These are phyloP conservation scores for Salicornia ramosissima DNA, from an alignment of 148 eudicot genomes.

Conservation along the genomic window DNA sequence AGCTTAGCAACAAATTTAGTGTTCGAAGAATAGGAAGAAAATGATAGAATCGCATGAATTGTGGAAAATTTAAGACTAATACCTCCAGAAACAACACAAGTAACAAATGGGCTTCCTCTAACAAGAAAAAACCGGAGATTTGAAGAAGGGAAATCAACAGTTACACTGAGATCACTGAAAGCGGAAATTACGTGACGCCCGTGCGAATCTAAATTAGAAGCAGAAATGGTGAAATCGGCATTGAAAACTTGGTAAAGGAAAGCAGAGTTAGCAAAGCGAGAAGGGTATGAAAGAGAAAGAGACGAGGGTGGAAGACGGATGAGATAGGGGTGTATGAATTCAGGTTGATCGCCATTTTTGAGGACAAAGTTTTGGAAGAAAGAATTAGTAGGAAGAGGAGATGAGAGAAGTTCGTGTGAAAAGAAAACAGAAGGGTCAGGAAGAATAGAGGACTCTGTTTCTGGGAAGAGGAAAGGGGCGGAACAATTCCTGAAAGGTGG, in stretches of 20 bases:
- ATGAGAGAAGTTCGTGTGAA: conserved; percentile 44
- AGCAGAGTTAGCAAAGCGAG: conserved; percentile 45
- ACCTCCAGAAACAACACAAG: conserved; percentile 38
- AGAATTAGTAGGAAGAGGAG: conserved; percentile 82
- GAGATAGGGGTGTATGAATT: conserved; percentile 83
- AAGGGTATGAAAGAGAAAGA: conserved; percentile 64
- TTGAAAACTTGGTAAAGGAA: conserved; percentile 59
- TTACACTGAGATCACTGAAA: conserved; percentile 63
- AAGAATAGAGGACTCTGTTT: conserved; percentile 47
- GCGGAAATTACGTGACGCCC: conserved; percentile 46
- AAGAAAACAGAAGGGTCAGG: conserved; percentile 78
- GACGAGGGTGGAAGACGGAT: conserved; percentile 56
- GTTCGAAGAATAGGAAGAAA: conserved; percentile 33
- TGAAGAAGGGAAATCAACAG: conserved; percentile 64
- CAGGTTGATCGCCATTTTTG: conserved; percentile 88
- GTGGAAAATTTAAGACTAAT: conserved; percentile 48
- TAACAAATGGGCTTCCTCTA: conserved; percentile 81
- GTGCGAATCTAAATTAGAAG: conserved; percentile 25
- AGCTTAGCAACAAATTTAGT: conserved; percentile 63
- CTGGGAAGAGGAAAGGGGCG: conserved; percentile 52
- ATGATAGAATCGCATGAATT: conserved; percentile 59
- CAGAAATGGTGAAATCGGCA: conserved; percentile 66
- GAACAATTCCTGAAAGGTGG: conserved; percentile 1
- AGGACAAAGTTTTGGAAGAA: conserved; percentile 88
- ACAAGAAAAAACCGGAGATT: conserved; percentile 62